Conservation (phyloP, 1,139 yeast species). For the Suhomyces kunorum region DNA sequence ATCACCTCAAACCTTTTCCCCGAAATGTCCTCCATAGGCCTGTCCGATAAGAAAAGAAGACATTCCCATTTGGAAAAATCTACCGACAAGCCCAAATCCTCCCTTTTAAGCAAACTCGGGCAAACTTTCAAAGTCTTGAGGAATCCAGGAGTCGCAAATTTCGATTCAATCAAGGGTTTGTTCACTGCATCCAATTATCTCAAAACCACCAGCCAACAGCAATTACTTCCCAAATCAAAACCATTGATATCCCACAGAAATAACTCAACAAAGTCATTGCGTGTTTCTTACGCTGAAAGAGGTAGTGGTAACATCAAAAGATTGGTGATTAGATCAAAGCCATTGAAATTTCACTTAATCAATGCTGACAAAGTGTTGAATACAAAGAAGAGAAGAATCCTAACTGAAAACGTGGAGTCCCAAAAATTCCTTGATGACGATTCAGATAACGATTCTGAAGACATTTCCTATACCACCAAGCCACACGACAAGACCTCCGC, state of each 20-base stretch:
- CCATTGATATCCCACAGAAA: conserved; percentile 2
- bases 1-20: conserved; percentile 35
- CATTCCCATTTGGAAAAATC: conserved; percentile 21
- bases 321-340: conserved; percentile 44
- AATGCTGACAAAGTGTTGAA: conserved; percentile 46
- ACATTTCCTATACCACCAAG: conserved; percentile 19
- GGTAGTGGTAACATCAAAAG: conserved; percentile 30
- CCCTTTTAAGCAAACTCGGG: conserved; percentile 40
- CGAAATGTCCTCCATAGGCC: conserved; percentile 16
- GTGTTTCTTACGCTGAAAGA: conserved; percentile 14
- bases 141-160: conserved; percentile 16
- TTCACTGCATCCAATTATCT: conserved; percentile 28
- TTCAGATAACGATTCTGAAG: conserved; percentile 25
- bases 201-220: conserved; percentile 15
- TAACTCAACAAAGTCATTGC: conserved; percentile 11
- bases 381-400: conserved; percentile 34
- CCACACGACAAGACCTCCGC: conserved; percentile 11
- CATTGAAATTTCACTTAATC: conserved; percentile 44
- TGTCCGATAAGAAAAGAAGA: conserved; percentile 22
- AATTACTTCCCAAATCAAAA: conserved; percentile 2
- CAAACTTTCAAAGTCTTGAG: conserved; percentile 40
- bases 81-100: conserved; percentile 20
- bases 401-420: conserved; percentile 21
- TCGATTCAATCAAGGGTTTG: conserved; percentile 26
- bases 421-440: conserved; percentile 17